Conservation (phyloP, 2,329 filamentous ascomycete species). For the Clarireedia hainanense region DNA sequence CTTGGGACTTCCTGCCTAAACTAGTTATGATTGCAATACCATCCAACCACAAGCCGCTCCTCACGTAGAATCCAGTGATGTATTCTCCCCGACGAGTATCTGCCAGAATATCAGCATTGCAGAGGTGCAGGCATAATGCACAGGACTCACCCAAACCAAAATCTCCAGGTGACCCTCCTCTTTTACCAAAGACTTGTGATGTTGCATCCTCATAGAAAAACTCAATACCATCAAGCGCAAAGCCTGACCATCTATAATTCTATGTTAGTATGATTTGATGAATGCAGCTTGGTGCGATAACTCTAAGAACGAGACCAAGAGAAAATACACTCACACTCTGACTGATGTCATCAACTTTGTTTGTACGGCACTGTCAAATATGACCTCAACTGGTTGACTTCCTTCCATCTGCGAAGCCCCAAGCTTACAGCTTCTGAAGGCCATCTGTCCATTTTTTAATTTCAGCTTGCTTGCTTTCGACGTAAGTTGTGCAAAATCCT, state of each 20-base stretch:
- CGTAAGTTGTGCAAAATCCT: constrained; percentile 63
- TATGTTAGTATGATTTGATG: background rate
- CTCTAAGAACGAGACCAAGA: background rate
- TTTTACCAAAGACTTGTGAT: constrained; percentile 78
- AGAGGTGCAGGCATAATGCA: background rate
- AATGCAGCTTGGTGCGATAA: background rate
- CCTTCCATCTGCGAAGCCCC: constrained; percentile 66
- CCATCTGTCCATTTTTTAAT: constrained; percentile 64
- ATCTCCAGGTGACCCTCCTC: constrained; percentile 59
- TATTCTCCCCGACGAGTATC: constrained; percentile 82
- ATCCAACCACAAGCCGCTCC: constrained; percentile 77
- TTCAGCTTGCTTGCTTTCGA: constrained; percentile 69
- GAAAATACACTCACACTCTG: constrained; percentile 52
- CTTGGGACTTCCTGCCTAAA: constrained; percentile 72
- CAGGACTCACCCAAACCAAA: constrained; percentile 65
- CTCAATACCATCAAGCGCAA: constrained; percentile 76
- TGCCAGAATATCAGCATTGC: constrained; percentile 27
- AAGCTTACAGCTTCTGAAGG: constrained; percentile 67
- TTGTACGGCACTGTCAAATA: constrained; percentile 62
- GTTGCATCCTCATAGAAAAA: constrained; percentile 87
- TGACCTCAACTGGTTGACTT: constrained; percentile 60
- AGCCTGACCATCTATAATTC: constrained; percentile 35
- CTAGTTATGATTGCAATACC: constrained; percentile 86
- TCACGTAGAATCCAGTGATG: constrained; percentile 76
- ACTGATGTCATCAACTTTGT: constrained; percentile 70